Evolutionary conservation across 768 basidiomycete genomes (phyloP).

Genomic region (Solioccasus polychromus): DNA sequence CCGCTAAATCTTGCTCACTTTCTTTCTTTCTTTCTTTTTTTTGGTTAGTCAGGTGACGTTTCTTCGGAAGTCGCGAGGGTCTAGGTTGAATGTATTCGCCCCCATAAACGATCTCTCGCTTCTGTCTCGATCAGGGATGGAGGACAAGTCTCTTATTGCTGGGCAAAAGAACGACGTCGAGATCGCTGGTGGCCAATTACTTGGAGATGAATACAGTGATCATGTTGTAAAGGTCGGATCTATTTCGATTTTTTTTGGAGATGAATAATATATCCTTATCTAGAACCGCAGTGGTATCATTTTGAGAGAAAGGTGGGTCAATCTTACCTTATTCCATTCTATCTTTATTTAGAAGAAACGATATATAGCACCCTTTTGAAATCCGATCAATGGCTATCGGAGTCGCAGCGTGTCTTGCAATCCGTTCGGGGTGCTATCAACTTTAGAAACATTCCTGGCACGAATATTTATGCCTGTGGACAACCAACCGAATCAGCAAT

Average conservation of each 20-base stretch:
- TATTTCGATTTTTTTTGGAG: neutral
- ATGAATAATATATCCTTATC: neutral
- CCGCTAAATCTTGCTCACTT: neutral
- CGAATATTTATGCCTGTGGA: slow-evolving; percentile 86
- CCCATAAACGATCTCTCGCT: slow-evolving; percentile 87
- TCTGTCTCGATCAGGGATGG: slow-evolving; percentile 67
- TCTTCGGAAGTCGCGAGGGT: slow-evolving; percentile 76
- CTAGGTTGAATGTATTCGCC: slow-evolving; percentile 83
- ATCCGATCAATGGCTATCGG: slow-evolving; percentile 87
- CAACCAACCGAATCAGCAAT: slow-evolving; percentile 90
- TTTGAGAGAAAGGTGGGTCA: slow-evolving; percentile 74
- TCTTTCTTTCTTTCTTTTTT: neutral
- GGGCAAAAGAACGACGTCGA: slow-evolving; percentile 75
- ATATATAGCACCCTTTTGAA: slow-evolving; percentile 80
- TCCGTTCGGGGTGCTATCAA: slow-evolving; percentile 92
- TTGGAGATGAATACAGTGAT: slow-evolving; percentile 94
- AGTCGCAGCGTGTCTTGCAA: slow-evolving; percentile 61
- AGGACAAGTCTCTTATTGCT: slow-evolving; percentile 52
- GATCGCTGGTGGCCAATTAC: slow-evolving; percentile 76
- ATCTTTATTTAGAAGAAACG: neutral
- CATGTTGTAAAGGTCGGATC: slow-evolving; percentile 80
- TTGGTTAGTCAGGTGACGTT: slow-evolving; percentile 74
- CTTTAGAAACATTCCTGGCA: slow-evolving; percentile 79
- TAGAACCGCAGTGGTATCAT: slow-evolving; percentile 94
- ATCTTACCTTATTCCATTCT: slow-evolving; percentile 1